These are phyloP conservation scores for Phaeosphaeria sp. DNA, from an alignment of 2,329 filamentous ascomycete genomes.

Conservation along the genomic window DNA sequence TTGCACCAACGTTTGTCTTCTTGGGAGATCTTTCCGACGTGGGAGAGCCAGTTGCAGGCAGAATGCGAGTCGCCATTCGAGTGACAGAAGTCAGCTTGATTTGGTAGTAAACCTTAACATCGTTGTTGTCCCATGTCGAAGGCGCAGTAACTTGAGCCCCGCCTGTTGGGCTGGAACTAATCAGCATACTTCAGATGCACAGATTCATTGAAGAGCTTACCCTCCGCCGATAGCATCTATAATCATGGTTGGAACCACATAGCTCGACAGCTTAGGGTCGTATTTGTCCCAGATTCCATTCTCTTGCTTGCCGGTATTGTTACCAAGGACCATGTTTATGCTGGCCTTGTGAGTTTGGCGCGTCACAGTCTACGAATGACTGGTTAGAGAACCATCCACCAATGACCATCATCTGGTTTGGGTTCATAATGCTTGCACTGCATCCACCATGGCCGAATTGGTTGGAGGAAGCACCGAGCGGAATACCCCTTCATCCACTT, in stretches of 20 bases:
- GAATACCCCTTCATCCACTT: slow-evolving; percentile 66
- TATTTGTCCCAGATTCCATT: slow-evolving; percentile 61
- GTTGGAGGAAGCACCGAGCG: slow-evolving; percentile 36
- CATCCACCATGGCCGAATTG: slow-evolving; percentile 61
- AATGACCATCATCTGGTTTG: slow-evolving; percentile 68
- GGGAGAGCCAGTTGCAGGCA: slow-evolving; percentile 33
- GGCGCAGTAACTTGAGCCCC: slow-evolving; percentile 62
- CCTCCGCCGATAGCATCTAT: slow-evolving; percentile 54
- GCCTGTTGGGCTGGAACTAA: slow-evolving; percentile 51
- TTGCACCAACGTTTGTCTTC: slow-evolving; percentile 44
- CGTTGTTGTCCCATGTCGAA: slow-evolving; percentile 57
- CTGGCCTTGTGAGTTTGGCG: slow-evolving; percentile 59
- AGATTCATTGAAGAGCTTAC: slow-evolving; percentile 25
- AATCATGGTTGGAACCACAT: slow-evolving; percentile 62
- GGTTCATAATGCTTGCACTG: slow-evolving; percentile 62
- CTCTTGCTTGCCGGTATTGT: slow-evolving; percentile 51
- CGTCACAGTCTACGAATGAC: slow-evolving; percentile 58
- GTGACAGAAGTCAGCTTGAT: slow-evolving; percentile 55
- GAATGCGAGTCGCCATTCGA: slow-evolving; percentile 59
- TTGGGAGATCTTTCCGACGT: slow-evolving; percentile 8
- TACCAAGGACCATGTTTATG: slow-evolving; percentile 64
- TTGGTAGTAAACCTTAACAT: slow-evolving; percentile 62
- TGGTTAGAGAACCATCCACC: slow-evolving; percentile 63
- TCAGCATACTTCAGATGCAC: slow-evolving; percentile 23
- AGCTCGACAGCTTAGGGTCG: slow-evolving; percentile 57